phyloP scores from a whole-genome alignment of 805 yeast genomes.

The Candida broadrunensis region DNA sequence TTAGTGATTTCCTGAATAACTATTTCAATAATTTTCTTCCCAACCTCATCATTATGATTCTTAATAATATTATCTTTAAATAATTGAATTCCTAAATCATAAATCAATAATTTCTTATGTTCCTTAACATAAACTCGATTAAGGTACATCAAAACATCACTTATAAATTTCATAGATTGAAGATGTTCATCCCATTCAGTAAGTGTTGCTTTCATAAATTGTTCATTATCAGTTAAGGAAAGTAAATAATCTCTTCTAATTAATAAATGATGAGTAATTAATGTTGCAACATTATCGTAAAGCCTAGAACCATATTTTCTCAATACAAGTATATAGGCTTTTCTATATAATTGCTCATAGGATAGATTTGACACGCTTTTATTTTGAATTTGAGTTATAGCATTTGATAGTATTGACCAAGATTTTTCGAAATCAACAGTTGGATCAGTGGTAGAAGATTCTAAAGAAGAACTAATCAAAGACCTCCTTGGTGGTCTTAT shows the following conservation, averaged over 20 bases:
- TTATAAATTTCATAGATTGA: slow-evolving; percentile 69
- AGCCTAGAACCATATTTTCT: slow-evolving; percentile 64
- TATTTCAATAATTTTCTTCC: slow-evolving; percentile 45
- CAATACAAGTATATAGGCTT: slow-evolving; percentile 73
- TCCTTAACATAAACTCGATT: slow-evolving; percentile 83
- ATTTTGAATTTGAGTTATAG: slow-evolving; percentile 67
- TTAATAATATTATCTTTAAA: slow-evolving; percentile 63
- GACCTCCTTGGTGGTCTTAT: slow-evolving; percentile 65
- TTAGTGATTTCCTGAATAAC: slow-evolving; percentile 55
- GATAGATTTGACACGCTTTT: slow-evolving; percentile 73
- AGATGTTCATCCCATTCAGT: slow-evolving; percentile 70
- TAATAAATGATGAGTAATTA: slow-evolving; percentile 47
- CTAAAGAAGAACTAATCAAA: slow-evolving; percentile 16
- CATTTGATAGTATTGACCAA: slow-evolving; percentile 64
- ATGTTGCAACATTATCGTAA: slow-evolving; percentile 55
- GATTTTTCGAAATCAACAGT: slow-evolving; percentile 58
- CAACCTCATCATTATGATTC: slow-evolving; percentile 47
- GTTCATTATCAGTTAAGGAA: slow-evolving; percentile 18
- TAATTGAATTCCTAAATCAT: slow-evolving; percentile 69
- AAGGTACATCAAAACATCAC: slow-evolving; percentile 82
- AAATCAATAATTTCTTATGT: slow-evolving; percentile 56
- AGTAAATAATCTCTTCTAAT: slow-evolving; percentile 16
- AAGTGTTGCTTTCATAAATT: slow-evolving; percentile 34
- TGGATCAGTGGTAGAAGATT: slow-evolving; percentile 17
- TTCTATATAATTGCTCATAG: slow-evolving; percentile 78